A percentile compares a stretch with the other conserved stretches of the same genome.
These are phyloP conservation scores for Lantana camara DNA, from an alignment of 257 asterid species.

Conservation along the genomic window DNA sequence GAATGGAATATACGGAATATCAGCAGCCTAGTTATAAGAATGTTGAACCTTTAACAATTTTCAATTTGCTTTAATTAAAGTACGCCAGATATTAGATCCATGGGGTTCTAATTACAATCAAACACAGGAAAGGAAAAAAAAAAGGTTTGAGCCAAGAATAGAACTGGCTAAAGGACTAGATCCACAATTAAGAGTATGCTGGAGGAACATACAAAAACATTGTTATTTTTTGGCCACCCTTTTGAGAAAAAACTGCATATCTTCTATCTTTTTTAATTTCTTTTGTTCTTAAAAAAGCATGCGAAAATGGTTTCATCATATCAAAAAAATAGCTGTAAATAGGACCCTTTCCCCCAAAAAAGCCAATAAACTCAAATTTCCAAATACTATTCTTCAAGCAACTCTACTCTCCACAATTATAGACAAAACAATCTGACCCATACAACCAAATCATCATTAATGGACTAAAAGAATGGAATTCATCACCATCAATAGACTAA, in stretches of 20 bases:
- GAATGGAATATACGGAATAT: background rate
- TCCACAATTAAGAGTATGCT: constrained; percentile 1
- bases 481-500: too few relatives aligned
- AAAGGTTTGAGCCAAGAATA: constrained; percentile 6
- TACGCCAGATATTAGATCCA: background rate
- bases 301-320: background rate
- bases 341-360: background rate
- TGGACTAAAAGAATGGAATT: too few relatives aligned
- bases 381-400: background rate
- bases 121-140: background rate
- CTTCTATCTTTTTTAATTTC: background rate
- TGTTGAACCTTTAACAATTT: too few relatives aligned
- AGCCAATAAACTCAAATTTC: background rate
- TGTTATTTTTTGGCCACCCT: background rate
- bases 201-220: background rate
- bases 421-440: background rate
- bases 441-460: constrained; percentile 1
- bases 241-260: background rate
- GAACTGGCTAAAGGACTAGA: constrained; percentile 8
- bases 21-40: too few relatives aligned
- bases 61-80: background rate
- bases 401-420: background rate
- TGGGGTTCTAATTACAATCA: background rate
- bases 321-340: background rate
- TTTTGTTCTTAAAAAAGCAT: background rate